phyloP scores from a whole-genome alignment of 2,329 filamentous ascomycete species.

The Sporothrix luriei region DNA sequence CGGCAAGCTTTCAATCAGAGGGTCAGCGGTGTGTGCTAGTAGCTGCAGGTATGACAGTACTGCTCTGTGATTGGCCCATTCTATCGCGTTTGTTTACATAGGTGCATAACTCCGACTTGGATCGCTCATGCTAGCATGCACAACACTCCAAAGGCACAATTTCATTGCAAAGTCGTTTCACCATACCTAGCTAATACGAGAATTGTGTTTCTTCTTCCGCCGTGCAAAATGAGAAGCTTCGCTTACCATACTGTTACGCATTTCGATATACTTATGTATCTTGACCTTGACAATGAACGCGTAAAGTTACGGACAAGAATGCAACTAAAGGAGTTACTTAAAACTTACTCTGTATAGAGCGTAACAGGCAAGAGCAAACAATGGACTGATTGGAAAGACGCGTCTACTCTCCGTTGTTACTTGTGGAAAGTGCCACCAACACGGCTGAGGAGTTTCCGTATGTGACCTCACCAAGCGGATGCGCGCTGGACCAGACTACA shows the following conservation, averaged over 20 bases:
- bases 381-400: not conserved
- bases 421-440: not conserved
- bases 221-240: too few species aligned
- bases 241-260: too few species aligned
- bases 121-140: slow-evolving; percentile 9
- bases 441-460: not conserved
- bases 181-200: not conserved
- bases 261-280: not conserved
- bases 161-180: not conserved
- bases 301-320: not conserved
- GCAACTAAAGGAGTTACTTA: not conserved
- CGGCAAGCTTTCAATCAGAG: slow-evolving; percentile 18
- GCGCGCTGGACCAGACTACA: not conserved
- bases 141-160: not conserved
- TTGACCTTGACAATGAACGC: too few species aligned
- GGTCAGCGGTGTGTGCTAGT: not conserved
- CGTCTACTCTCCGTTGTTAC: not conserved
- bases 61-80: slow-evolving; percentile 30
- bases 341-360: not conserved
- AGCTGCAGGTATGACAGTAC: not conserved
- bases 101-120: slow-evolving; percentile 20
- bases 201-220: not conserved
- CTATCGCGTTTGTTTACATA: slow-evolving; percentile 36
- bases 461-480: not conserved
- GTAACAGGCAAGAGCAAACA: not conserved